phyloP scores from a whole-genome alignment of 2,329 filamentous ascomycete species.

The Trichoderma sp. region DNA sequence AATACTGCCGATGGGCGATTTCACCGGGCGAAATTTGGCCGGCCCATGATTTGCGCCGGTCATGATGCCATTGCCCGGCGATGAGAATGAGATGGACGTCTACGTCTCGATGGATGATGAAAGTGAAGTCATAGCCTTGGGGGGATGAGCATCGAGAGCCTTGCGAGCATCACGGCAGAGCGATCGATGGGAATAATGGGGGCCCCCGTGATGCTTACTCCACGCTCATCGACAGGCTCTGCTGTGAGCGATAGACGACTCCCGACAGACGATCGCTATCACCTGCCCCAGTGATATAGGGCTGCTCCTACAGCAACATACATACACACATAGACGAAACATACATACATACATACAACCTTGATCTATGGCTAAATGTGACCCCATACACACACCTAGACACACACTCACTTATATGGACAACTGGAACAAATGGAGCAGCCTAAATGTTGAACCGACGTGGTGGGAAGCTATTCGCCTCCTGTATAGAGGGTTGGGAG shows the following conservation, averaged over 20 bases:
- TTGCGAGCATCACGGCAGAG: background rate
- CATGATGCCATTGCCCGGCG: background rate
- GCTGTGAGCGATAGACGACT: background rate
- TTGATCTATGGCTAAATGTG: background rate
- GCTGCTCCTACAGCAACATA: slow-evolving; percentile 1
- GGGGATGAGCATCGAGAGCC: background rate
- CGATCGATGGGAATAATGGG: background rate
- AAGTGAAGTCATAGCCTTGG: slow-evolving; percentile 12
- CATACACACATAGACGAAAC: too few species aligned
- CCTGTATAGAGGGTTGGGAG: background rate
- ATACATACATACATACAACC: background rate
- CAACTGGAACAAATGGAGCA: background rate
- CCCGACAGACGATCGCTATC: background rate
- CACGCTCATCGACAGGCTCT: background rate
- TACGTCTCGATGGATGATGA: slow-evolving; percentile 3
- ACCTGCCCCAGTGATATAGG: slow-evolving; percentile 2
- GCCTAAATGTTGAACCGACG: background rate
- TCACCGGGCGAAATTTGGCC: background rate
- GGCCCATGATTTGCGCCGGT: background rate
- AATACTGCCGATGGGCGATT: background rate
- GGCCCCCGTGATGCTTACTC: slow-evolving; percentile 2
- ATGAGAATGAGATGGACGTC: background rate
- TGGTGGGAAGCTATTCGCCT: slow-evolving; percentile 6
- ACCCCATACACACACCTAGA: background rate
- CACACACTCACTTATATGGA: background rate